Conservation (phyloP, 257 asterid species). For the Fraxinus pennsylvanica region DNA sequence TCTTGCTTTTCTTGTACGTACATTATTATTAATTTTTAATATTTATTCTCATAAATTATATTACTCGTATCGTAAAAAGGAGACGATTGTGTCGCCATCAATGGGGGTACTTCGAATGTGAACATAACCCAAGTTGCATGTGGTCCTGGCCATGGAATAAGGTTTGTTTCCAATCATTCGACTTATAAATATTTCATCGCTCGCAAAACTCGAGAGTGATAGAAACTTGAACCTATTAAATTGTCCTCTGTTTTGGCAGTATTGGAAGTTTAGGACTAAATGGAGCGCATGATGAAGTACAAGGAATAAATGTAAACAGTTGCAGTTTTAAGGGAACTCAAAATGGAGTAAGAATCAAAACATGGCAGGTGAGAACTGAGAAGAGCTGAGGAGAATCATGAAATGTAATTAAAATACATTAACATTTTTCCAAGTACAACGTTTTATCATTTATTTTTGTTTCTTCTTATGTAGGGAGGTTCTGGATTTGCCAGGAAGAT, state of each 20-base stretch:
- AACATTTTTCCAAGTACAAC: neutral
- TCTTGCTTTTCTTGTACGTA: too few species aligned
- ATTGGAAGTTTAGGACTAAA: slow-evolving; percentile 55
- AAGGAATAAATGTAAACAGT: slow-evolving; percentile 36
- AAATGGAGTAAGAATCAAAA: slow-evolving; percentile 63
- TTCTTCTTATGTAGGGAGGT: slow-evolving; percentile 47
- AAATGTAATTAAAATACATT: neutral
- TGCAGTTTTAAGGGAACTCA: slow-evolving; percentile 39
- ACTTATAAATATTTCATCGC: too few species aligned
- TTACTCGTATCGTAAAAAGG: slow-evolving; percentile 31
- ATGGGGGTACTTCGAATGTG: slow-evolving; percentile 44
- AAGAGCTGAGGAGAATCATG: slow-evolving; percentile 8
- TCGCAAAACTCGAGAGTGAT: neutral
- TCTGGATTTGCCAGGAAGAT: slow-evolving; percentile 53
- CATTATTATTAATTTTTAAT: too few species aligned
- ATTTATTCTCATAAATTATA: too few species aligned
- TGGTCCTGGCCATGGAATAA: slow-evolving; percentile 68
- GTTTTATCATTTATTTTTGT: neutral
- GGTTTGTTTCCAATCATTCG: slow-evolving; percentile 30
- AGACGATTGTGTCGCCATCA: slow-evolving; percentile 57
- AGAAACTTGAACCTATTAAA: neutral
- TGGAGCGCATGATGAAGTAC: slow-evolving; percentile 38
- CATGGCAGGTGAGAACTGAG: slow-evolving; percentile 52
- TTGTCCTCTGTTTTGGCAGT: slow-evolving; percentile 28
- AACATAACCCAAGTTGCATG: slow-evolving; percentile 42